Percentiles rank a stretch among this genome's conserved stretches.
phyloP scores from a whole-genome alignment of 768 basidiomycete genomes.

The Boletales sp. region DNA sequence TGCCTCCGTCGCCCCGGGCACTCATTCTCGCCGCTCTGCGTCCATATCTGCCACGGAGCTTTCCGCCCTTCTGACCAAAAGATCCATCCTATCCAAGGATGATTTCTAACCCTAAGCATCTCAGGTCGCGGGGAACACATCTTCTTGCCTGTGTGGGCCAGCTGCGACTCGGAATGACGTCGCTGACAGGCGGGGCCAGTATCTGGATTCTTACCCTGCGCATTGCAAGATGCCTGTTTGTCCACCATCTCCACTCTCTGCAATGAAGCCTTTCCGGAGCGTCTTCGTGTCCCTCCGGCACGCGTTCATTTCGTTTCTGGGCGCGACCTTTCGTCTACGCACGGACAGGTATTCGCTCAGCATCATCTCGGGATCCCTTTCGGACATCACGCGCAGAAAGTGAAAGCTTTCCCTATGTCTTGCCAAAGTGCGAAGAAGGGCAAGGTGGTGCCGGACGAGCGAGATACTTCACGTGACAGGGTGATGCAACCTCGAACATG shows the following conservation, averaged over 20 bases:
- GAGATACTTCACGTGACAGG: constrained; percentile 30
- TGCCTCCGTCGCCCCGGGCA: constrained; percentile 48
- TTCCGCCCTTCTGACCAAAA: constrained; percentile 46
- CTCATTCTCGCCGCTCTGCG: constrained; percentile 29
- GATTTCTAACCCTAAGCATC: constrained; percentile 62
- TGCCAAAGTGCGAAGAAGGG: constrained; percentile 31
- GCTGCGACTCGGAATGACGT: constrained; percentile 18
- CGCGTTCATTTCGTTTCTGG: constrained; percentile 31
- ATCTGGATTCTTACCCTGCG: constrained; percentile 9
- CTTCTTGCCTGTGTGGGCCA: constrained; percentile 23
- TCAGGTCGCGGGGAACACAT: constrained; percentile 31
- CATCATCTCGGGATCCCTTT: constrained; percentile 51
- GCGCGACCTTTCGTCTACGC: constrained; percentile 11
- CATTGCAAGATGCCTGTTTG: constrained; percentile 13
- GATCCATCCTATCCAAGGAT: constrained; percentile 43
- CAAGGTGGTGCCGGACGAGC: constrained; percentile 50
- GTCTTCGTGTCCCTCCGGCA: constrained; percentile 53
- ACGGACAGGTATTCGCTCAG: constrained; percentile 48
- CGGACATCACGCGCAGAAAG: constrained; percentile 27
- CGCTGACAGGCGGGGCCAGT: constrained; percentile 15
- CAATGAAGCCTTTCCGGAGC: constrained; percentile 36
- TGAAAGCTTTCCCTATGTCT: constrained; percentile 20
- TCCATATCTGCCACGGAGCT: constrained; percentile 26
- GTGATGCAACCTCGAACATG: constrained; percentile 8
- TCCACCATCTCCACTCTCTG: constrained; percentile 25